A percentile compares a stretch with the other conserved stretches of the same genome.
Evolutionary conservation across 73 alveolate species (phyloP).

Genomic region (Symbiodinium natans): DNA sequence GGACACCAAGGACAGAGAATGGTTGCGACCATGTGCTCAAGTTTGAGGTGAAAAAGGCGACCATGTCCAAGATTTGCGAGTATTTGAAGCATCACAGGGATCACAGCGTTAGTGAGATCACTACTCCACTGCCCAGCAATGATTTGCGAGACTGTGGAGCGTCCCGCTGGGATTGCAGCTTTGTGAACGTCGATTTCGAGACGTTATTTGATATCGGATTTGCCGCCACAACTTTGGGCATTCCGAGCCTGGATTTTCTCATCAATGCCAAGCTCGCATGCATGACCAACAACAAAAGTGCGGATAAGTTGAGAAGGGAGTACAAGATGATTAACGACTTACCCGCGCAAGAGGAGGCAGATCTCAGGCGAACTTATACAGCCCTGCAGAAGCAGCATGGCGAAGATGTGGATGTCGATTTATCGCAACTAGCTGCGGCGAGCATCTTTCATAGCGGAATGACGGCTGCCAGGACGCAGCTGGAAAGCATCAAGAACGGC

Average conservation of each 20-base stretch:
- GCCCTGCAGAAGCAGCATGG: slow-evolving; percentile 70
- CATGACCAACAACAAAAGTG: slow-evolving; percentile 70
- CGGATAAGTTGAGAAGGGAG: slow-evolving; percentile 63
- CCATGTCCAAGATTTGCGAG: slow-evolving; percentile 71
- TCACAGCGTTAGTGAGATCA: slow-evolving; percentile 70
- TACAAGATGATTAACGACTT: slow-evolving; percentile 79
- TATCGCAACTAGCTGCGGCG: slow-evolving; percentile 70
- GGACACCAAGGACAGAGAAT: background rate
- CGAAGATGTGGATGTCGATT: slow-evolving; percentile 67
- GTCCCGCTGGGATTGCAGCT: slow-evolving; percentile 89
- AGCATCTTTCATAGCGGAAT: slow-evolving; percentile 63
- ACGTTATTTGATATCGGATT: slow-evolving; percentile 53
- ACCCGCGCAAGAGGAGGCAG: slow-evolving; percentile 73
- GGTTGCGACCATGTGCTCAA: background rate
- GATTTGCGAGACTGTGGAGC: slow-evolving; percentile 81
- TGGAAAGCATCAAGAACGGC: slow-evolving; percentile 10
- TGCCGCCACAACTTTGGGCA: slow-evolving; percentile 68
- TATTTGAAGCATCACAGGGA: slow-evolving; percentile 83
- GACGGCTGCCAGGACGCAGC: slow-evolving; percentile 38
- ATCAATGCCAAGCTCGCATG: slow-evolving; percentile 68
- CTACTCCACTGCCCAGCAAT: slow-evolving; percentile 57
- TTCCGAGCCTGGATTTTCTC: slow-evolving; percentile 61
- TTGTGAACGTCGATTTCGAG: slow-evolving; percentile 58
- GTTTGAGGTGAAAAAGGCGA: slow-evolving; percentile 7
- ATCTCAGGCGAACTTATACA: slow-evolving; percentile 70